Base-by-base conservation (phyloP, 805 yeast species). In the Kazachstania viticola region DNA sequence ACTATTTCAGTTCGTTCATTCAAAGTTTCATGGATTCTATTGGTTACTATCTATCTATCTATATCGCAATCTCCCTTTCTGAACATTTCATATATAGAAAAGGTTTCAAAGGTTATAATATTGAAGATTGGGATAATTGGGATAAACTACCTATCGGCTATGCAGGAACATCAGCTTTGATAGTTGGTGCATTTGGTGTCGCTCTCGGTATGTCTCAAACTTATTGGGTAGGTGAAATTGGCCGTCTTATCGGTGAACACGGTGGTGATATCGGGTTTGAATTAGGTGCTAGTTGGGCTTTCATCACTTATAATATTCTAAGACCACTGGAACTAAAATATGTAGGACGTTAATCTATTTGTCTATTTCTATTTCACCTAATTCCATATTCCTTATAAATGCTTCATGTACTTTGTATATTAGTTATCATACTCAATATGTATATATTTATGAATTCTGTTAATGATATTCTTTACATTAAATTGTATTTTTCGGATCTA, bases 21-120 rank as follows among this genome's bases (percentile, higher is more conserved):
- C 68, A 68, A 38, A 73, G 80, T 62, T 87, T 85, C 61, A 83
- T 85, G 95, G 73, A 80, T 62, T 62, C 84, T 55, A 84, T 87
- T 57, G 88, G 82, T 45, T 85, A 87, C 68, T 85, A 91, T 73
- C 67, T 84, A 50, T 85, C 94, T 36, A 79, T 84, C 49, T 87
- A 85, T 61, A 73, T 71, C 49, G 71, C 80, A 29, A 73, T 85
- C 56, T 58, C 73, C 17, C 56, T 78, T 11, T 69, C 82, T 25
- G 95, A 85, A 58, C 95, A 85, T 58, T 76, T 81, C 56, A 66
- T 84, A 54, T 79, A 73, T 73, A 74, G 75, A 51, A 82, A 82
- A 27, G 28, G 30, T 7, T 62, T 66, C 45, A 44, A 61, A 27
- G 72, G 70, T 37, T 81, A 82, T 58, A 73, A 80, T 49, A 58